Conservation (phyloP, 1,284 basidiomycete genomes). For the Kwoniella shivajii region DNA sequence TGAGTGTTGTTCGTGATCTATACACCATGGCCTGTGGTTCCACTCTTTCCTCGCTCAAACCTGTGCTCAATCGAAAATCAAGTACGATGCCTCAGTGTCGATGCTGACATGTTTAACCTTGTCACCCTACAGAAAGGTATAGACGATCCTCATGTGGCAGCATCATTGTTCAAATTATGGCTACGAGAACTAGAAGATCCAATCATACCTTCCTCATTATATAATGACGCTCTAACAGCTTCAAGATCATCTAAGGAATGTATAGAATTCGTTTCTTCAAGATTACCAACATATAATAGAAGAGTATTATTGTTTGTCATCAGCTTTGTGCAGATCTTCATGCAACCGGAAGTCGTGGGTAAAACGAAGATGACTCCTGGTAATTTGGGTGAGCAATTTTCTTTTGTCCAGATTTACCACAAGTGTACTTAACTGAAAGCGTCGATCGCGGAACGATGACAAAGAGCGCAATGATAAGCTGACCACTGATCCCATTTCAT, state of each 20-base stretch:
- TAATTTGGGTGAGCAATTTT: conserved; percentile 42
- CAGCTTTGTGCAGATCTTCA: conserved; percentile 84
- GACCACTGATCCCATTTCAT: not conserved
- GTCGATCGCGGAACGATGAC: too few relatives aligned
- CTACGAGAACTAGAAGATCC: conserved; percentile 85
- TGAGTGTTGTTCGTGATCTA: conserved; percentile 50
- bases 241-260: conserved; percentile 68
- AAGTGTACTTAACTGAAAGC: too few relatives aligned
- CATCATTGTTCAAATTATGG: conserved; percentile 87
- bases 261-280: conserved; percentile 66
- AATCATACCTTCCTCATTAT: conserved; percentile 69
- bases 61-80: not conserved
- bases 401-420: not conserved
- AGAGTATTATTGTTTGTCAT: conserved; percentile 81
- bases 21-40: not conserved
- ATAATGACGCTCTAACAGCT: conserved; percentile 67
- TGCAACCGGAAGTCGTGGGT: conserved; percentile 69
- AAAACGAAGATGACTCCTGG: conserved; percentile 77
- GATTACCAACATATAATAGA: conserved; percentile 78
- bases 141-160: conserved; percentile 83
- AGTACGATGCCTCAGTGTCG: not conserved
- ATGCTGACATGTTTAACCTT: not conserved
- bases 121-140: conserved; percentile 57
- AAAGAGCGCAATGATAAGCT: not conserved
- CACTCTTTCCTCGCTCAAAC: not conserved